These are phyloP conservation scores for Reutealis trisperma DNA, from an alignment of 345 rosid species.

Conservation along the genomic window DNA sequence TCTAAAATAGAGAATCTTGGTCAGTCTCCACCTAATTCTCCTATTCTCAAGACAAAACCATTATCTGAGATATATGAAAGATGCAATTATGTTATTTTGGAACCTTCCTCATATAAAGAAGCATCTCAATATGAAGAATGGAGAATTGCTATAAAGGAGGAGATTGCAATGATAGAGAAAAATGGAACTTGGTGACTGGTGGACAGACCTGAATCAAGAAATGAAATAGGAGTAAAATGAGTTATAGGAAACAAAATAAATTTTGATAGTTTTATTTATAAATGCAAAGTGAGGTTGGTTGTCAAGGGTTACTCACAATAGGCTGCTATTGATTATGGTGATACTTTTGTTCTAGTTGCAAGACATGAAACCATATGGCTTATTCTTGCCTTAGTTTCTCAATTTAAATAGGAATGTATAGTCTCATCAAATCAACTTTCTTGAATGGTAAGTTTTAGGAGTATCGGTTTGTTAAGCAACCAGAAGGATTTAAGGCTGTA, in stretches of 20 bases:
- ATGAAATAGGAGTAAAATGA: neutral
- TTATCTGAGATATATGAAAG: neutral
- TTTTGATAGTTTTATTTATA: neutral
- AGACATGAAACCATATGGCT: neutral
- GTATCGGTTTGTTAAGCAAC: neutral
- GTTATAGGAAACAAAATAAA: neutral
- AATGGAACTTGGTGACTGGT: neutral
- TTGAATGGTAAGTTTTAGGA: neutral
- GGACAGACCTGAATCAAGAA: neutral
- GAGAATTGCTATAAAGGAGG: accelerated
- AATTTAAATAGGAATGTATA: neutral
- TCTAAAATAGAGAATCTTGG: no score
- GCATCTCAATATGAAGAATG: neutral
- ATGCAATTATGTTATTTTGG: neutral
- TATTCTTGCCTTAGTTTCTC: neutral
- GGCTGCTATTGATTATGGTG: neutral
- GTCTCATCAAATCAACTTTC: neutral
- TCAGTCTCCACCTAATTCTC: accelerated
- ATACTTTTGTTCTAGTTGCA: neutral
- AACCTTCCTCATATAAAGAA: neutral
- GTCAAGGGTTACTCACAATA: neutral
- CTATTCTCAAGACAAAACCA: neutral
- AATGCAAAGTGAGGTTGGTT: neutral
- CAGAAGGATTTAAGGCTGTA: neutral
- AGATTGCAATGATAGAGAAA: neutral